Evolutionary conservation across 164 flowering plant genomes (phyloP).

Genomic region (Tetracentron sinense): DNA sequence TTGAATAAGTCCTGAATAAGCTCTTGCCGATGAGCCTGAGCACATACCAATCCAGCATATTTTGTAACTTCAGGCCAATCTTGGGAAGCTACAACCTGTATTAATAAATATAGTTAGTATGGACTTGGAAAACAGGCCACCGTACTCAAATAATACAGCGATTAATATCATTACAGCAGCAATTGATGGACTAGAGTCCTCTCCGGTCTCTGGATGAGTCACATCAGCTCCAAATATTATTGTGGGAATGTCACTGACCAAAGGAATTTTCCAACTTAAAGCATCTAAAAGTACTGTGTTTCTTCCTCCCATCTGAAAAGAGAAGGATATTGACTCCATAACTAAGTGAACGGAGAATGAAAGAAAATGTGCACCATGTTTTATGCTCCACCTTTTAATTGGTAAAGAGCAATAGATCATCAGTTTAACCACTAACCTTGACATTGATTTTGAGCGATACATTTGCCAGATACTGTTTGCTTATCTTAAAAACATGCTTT

Average conservation of each 20-base stretch:
- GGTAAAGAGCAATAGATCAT: background rate
- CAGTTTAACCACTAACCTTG: slow-evolving; percentile 26
- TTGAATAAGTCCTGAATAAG: slow-evolving; percentile 58
- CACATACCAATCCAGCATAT: slow-evolving; percentile 60
- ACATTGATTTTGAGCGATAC: slow-evolving; percentile 56
- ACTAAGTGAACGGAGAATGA: background rate
- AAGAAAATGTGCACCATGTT: background rate
- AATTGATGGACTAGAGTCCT: slow-evolving; percentile 54
- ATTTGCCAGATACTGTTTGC: slow-evolving; percentile 47
- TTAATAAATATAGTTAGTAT: background rate
- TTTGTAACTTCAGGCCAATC: slow-evolving; percentile 68
- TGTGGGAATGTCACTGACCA: slow-evolving; percentile 53
- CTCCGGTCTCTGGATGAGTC: slow-evolving; percentile 53
- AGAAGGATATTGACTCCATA: background rate
- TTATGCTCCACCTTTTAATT: background rate
- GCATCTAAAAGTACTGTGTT: slow-evolving; percentile 59
- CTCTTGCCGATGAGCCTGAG: slow-evolving; percentile 61
- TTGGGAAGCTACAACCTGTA: slow-evolving; percentile 61
- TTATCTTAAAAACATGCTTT: slow-evolving; percentile 36
- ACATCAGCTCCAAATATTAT: slow-evolving; percentile 69
- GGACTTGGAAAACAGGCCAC: background rate
- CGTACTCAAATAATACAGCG: background rate
- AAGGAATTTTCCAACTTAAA: slow-evolving; percentile 41
- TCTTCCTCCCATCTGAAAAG: slow-evolving; percentile 48
- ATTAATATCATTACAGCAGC: slow-evolving; percentile 41